These are phyloP conservation scores for Quercus parvula DNA, from an alignment of 306 rosid genomes.

Conservation along the genomic window DNA sequence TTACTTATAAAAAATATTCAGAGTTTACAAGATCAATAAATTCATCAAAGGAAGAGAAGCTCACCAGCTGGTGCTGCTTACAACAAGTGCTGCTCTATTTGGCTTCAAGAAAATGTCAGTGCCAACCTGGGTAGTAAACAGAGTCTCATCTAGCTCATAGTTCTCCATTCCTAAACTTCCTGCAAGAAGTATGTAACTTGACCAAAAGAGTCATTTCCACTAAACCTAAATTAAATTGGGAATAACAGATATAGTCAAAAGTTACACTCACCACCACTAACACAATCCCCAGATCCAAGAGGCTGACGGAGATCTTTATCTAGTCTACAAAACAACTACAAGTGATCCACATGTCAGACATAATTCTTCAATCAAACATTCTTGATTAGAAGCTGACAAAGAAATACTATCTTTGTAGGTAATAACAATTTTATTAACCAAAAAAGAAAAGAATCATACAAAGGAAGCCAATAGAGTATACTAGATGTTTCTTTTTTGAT, in stretches of 20 bases:
- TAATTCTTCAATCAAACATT: slow-evolving; percentile 13
- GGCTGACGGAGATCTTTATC: slow-evolving; percentile 56
- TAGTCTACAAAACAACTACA: slow-evolving; percentile 78
- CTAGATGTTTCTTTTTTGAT: no score
- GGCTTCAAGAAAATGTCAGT: slow-evolving; percentile 47
- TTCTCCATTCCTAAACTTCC: slow-evolving; percentile 39
- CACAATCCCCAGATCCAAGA: slow-evolving; percentile 64
- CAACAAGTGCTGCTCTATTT: slow-evolving; percentile 82
- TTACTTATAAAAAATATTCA: background rate
- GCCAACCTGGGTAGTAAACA: slow-evolving; percentile 54
- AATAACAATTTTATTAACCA: no score
- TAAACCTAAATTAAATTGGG: background rate
- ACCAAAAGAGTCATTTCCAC: slow-evolving; percentile 5
- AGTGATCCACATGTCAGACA: slow-evolving; percentile 20
- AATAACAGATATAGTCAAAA: background rate
- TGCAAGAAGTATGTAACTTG: slow-evolving; percentile 20
- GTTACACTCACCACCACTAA: slow-evolving; percentile 49
- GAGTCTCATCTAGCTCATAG: slow-evolving; percentile 44
- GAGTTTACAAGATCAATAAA: background rate
- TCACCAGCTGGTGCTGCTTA: slow-evolving; percentile 98
- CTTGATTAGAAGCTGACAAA: slow-evolving; percentile 8
- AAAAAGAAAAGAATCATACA: no score
- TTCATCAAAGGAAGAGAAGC: slow-evolving; percentile 16
- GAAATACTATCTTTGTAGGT: background rate
- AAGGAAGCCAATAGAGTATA: no score